Evolutionary conservation across 2,329 filamentous ascomycete genomes (phyloP), one percentile per base, ranked within the genome.

Genomic region (Penicillium olsonii): DNA sequence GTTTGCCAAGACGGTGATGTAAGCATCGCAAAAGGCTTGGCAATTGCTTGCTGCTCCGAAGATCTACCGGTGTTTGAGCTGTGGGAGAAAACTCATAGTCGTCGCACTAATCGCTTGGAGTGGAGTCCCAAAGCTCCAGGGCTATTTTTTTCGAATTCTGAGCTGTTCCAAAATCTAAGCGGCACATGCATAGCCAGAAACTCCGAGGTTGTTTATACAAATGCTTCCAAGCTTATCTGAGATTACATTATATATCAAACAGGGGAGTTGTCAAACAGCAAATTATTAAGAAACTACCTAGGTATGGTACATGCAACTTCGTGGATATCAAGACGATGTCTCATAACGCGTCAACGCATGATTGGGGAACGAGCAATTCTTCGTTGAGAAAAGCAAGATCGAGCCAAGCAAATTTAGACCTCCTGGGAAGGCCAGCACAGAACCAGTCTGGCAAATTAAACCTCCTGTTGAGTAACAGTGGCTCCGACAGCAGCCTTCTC

Each of bases 401-500:
- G 8, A 19, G 10, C 9, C 6, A 45, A 15, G 26, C 5, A 18
- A 8, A 2, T 8, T 34, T 11, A 11, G 31, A 22, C 33, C 19
- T 31, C 12, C 17, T n/a, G 17, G 17, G 14, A 41, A 27, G 37
- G 17, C 29, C 38, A 19, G 3, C 4, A 20, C 27, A 37, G 18
- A 31, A 18, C 33, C 4, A 17, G 19, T 34, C 22, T 24, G 20
- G 43, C 24, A 22, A 4, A 19, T 24, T 42, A 44, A 19, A n/a
- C 26, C 22, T 43, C 35, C 31, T 62, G 40, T 47, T 62, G 54
- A 17, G 48, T 48, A 14, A 62, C 47, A 14, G 18, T 31, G 19
- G 56, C 50, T 12, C 20, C 45, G 5, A 20, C 15, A 15, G 10
- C 39, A 15, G 50, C 39, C 59, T 64, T 63, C 22, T 65, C 60